Evolutionary conservation across 148 eudicot species (phyloP), one percentile per base, ranked within the genome.

Genomic region (Cornus kousa): DNA sequence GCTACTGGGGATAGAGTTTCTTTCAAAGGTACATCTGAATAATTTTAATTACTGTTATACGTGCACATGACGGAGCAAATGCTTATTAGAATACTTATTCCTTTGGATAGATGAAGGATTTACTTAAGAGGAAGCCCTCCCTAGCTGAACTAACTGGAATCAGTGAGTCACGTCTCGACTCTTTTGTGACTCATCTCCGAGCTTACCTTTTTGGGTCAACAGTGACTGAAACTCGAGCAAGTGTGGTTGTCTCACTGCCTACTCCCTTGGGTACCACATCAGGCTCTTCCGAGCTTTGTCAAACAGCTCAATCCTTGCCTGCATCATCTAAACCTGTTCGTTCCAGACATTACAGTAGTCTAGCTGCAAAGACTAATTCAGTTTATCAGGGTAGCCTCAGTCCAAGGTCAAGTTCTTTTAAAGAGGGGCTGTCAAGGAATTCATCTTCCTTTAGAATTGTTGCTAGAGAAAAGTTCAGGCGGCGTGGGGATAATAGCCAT

Each of bases 121-220:
- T 95, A 80, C 92, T 95, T 3, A 55, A 53, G 74, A 85, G 78
- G 80, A 93, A 88, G 82, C 97, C 97, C 35, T 88, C 97, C 73
- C 84, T 95, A 78, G 81, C 94, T 81, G 91, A 90, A 68, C 77
- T 95, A 72, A 91, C 97, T 82, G 97, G 99, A 79, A 93, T 95
- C 13, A 86, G 94, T 62, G 92, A 95, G 80, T 87, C 98, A 9
- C 97, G 97, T 20, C 95, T 95, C 20, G 89, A 87, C 80, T 85
- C 85, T 82, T 95, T 95, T 78, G 97, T 92, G 22, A 88, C 87
- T 67, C 87, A 85, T 76, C 89, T 95, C 28, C 90, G 92, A 43
- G 80, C 97, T 12, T 89, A 90, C 85, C 82, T 91, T 77, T 75
- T 82, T 70, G 90, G 96, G 64, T 83, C 92, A 69, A 68, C 81